phyloP scores from a whole-genome alignment of 192 early-diverging fungal species.

The Gaertneriomyces sp. region DNA sequence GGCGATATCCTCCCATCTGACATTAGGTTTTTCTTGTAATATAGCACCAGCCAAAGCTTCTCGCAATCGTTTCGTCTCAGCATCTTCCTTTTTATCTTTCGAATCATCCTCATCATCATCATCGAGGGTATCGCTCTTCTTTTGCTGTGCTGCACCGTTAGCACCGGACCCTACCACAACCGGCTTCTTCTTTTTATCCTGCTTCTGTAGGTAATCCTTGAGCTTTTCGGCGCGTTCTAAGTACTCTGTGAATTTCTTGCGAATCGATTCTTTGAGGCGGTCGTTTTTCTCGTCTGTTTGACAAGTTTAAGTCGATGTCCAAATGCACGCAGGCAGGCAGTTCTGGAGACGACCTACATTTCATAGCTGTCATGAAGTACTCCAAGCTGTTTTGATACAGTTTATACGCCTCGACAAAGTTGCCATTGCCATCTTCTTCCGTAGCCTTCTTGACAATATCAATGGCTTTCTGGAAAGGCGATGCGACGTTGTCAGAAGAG shows the following conservation, averaged over 20 bases:
- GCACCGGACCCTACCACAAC: conserved; percentile 52
- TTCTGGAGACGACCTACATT: conserved; percentile 60
- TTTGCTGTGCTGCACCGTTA: conserved; percentile 19
- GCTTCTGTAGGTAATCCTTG: conserved; percentile 76
- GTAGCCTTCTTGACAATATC: conserved; percentile 91
- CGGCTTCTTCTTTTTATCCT: conserved; percentile 72
- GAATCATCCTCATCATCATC: conserved; percentile 55
- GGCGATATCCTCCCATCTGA: conserved; percentile 96
- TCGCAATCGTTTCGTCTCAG: conserved; percentile 74
- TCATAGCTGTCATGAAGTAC: conserved; percentile 90
- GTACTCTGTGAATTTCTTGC: conserved; percentile 89
- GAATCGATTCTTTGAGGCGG: conserved; percentile 73
- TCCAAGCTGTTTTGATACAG: conserved; percentile 87
- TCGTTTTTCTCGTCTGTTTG: conserved; percentile 91
- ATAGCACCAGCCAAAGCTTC: conserved; percentile 69
- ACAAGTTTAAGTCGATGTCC: too few relatives aligned
- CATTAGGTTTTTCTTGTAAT: conserved; percentile 92
- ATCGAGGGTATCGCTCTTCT: conserved; percentile 31
- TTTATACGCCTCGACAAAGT: conserved; percentile 89
- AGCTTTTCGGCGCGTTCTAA: conserved; percentile 90
- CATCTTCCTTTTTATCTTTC: conserved; percentile 61
- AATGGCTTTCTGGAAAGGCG: conserved; percentile 65
- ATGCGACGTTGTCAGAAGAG: neutral
- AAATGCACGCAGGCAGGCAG: neutral
- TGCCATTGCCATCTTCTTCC: conserved; percentile 82